Evolutionary conservation across 2,329 filamentous ascomycete species (phyloP).

Genomic region (Gaeumannomyces tritici): DNA sequence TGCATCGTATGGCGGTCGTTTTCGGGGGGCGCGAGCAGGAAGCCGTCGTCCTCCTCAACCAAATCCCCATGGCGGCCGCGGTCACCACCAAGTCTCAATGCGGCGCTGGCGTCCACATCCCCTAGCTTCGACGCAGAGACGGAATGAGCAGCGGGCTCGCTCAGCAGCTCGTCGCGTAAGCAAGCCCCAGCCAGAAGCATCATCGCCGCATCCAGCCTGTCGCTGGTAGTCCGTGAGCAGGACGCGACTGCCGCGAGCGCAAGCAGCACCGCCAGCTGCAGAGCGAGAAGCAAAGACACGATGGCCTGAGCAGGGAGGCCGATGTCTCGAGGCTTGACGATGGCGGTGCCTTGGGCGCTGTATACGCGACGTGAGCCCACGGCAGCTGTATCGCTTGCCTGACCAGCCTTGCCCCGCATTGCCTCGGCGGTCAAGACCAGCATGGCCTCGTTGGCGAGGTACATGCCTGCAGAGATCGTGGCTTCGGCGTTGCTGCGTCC

Average conservation of each 20-base stretch:
- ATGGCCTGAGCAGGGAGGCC: not conserved
- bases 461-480: constrained; percentile 1
- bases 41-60: not conserved
- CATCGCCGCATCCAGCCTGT: not conserved
- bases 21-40: not conserved
- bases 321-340: not conserved
- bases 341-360: not conserved
- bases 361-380: not conserved
- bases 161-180: not conserved
- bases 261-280: not conserved
- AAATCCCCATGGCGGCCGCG: not conserved
- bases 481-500: not conserved
- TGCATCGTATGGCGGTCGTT: not conserved
- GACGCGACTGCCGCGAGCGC: not conserved
- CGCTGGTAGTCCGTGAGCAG: not conserved
- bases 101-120: not conserved
- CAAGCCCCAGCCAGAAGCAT: not conserved
- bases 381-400: no score
- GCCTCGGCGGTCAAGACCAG: not conserved
- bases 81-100: not conserved
- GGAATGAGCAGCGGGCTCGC: not conserved
- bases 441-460: constrained; percentile 6
- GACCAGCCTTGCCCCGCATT: not conserved
- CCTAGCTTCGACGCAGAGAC: not conserved
- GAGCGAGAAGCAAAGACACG: not conserved